A percentile compares a stretch with the other conserved stretches of the same genome.
Evolutionary conservation across 345 rosid species (phyloP).

Genomic region (Raphanus raphanistrum): DNA sequence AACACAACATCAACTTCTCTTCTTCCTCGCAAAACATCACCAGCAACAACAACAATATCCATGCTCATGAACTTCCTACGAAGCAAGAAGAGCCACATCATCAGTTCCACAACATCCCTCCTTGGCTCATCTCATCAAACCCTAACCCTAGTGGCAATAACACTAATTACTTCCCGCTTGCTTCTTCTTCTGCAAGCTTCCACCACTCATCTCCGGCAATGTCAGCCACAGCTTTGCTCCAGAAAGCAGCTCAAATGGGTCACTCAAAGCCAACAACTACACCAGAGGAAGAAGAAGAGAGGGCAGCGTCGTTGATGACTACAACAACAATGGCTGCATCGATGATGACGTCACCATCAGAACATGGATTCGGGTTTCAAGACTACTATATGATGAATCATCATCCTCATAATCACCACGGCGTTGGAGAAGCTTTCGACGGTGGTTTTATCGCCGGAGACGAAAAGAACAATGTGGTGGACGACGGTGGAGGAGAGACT

Average conservation of each 20-base stretch:
- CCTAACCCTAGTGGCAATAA: constrained; percentile 60
- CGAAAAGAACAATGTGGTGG: constrained; percentile 1
- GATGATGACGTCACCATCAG: constrained; percentile 35
- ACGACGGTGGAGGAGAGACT: constrained; percentile 54
- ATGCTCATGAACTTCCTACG: constrained; percentile 34
- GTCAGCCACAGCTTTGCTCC: constrained; percentile 94
- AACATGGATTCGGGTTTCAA: constrained; percentile 32
- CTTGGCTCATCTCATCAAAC: constrained; percentile 43
- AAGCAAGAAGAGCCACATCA: constrained; percentile 57
- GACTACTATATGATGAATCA: constrained; percentile 31
- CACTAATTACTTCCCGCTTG: constrained; percentile 28
- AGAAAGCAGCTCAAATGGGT: constrained; percentile 87
- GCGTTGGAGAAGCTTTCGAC: constrained; percentile 48
- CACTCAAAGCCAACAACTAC: constrained; percentile 48
- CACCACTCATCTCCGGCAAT: constrained; percentile 49
- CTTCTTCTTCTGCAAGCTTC: constrained; percentile 26
- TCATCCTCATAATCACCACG: constrained; percentile 29
- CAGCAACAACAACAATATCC: constrained; percentile 28
- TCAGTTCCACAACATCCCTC: constrained; percentile 35
- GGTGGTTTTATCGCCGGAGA: constrained; percentile 26
- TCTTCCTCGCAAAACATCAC: constrained; percentile 18
- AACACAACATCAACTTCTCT: constrained; percentile 24
- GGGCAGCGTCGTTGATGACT: too few relatives aligned
- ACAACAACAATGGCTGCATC: constrained; percentile 36
- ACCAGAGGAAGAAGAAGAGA: constrained; percentile 11